These are phyloP conservation scores for Silybum marianum DNA, from an alignment of 129 eudicot species.

Conservation along the genomic window DNA sequence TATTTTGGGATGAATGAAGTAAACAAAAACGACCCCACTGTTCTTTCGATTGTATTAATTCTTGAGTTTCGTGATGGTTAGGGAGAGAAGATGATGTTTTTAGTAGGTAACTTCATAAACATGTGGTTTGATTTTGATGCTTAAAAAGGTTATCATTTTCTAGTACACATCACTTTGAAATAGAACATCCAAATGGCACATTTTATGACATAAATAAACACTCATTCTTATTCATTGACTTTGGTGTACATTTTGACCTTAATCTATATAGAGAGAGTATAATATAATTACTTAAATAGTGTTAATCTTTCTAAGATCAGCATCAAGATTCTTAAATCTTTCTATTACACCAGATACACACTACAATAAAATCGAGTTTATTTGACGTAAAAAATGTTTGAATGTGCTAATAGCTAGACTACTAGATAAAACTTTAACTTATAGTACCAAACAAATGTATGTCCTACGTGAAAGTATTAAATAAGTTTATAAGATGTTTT, in stretches of 20 bases:
- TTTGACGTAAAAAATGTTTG: background rate
- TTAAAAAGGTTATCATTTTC: conserved; percentile 8
- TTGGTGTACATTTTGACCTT: background rate
- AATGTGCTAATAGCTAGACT: too few species aligned
- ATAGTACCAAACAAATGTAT: too few species aligned
- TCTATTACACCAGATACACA: background rate
- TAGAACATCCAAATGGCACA: background rate
- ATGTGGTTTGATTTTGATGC: conserved; percentile 18
- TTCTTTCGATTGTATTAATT: background rate
- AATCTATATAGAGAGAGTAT: background rate
- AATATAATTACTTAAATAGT: too few species aligned
- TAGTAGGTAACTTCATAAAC: conserved; percentile 18
- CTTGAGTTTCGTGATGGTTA: conserved; percentile 16
- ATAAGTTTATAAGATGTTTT: background rate
- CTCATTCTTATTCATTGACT: background rate
- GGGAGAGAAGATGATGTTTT: conserved; percentile 28
- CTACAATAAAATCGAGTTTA: background rate
- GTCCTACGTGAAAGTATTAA: too few species aligned
- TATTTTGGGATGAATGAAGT: background rate
- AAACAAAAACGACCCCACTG: conserved; percentile 3
- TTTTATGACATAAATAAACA: background rate
- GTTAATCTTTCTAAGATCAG: background rate
- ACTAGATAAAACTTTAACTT: too few species aligned
- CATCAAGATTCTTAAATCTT: background rate
- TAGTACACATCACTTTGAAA: conserved; percentile 1